Base-by-base conservation (phyloP, 805 yeast genomes). In the Wickerhamomyces canadensis region DNA sequence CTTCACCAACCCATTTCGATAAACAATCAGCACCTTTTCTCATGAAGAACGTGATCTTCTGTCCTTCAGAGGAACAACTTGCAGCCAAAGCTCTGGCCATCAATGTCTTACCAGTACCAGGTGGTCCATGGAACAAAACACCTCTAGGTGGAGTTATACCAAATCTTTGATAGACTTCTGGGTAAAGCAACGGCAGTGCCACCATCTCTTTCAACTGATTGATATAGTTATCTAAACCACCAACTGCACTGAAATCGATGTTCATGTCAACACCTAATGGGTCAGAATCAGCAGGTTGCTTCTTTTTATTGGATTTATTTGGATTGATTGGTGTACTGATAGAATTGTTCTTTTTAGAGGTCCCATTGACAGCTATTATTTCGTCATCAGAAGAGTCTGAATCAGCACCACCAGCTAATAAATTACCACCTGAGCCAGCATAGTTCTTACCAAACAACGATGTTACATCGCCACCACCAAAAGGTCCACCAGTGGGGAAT, bases 1-100 rank as follows among this genome's bases (percentile, higher is more conserved):
- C 98, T 61, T 93, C 98, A 52, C 98, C 98, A 4, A 93, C 98
- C 98, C 98, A 93, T 64, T 93, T 93, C 31, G 96, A 85, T 49
- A 93, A 66, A 55, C 95, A 84, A 59, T 93, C 98, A 0, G 98
- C 98, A 46, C 98, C 99, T 58, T 93, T 93, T 44, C 99, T 68
- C 98, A 93, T 93, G 62, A 88, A 93, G 54, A 93, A 93, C 0
- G 98, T 88, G 40, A 93, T 88, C 48, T 93, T 91, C 43, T 82
- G 70, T 12, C 80, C 80, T 14, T 84, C 80, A 0, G 94, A 77
- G 0, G 96, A 84, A 51, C 96, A 88, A 47, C 95, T 84, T 0
- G 98, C 93, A 2, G 98, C 98, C 35, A 93, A 66, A 0, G 98
- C 98, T 42, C 98, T 67, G 0, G 98, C 98, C 96, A 93, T 87